Base-by-base conservation (phyloP, 768 basidiomycete genomes). In the Hemileccinum impolitum region DNA sequence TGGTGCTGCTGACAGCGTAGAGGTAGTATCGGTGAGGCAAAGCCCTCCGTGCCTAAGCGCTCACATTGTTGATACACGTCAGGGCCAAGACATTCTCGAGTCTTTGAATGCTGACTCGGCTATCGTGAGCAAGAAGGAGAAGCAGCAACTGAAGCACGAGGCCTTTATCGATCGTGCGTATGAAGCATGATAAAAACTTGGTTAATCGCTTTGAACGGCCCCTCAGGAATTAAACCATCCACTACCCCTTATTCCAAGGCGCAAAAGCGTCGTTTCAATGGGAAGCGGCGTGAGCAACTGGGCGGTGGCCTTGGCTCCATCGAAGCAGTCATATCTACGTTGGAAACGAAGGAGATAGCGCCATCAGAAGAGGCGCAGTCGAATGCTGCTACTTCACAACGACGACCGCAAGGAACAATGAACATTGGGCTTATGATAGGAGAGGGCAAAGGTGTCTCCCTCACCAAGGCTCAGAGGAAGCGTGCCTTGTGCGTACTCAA, bases 201-300 rank as follows among this genome's bases (percentile, higher is more conserved):
- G 42, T 21, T 4, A 13, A 28, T 11, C 43, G 21, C 30, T 47
- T 35, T 40, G 46, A 56, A 40, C 31, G 28, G 17, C 21, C n/a
- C n/a, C 30, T 31, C 49, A 82, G 81, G 72, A 7, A 66, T 90
- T 39, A 79, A 76, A 50, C 65, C 72, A 4, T 71, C 73, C 6
- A 69, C 66, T 34, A 68, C 74, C 1, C 80, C 81, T 17, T 82
- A 85, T 60, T 90, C 88, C 0, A 90, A 83, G 65, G 84, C 81
- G 17, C 88, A 90, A 60, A 71, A 68, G 38, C 79, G 87, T 19
- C 80, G 88, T 26, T 58, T 84, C 60, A 89, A 87, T 61, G 81
- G 81, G 56, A 87, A 81, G 60, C 81, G 77, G 42, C 82, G 75
- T 47, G 82, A 84, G 59, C 76, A 84, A 57, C 56, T 82, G 18